Conservation (phyloP, 768 basidiomycete species). For the Leccinum uliginosum region DNA sequence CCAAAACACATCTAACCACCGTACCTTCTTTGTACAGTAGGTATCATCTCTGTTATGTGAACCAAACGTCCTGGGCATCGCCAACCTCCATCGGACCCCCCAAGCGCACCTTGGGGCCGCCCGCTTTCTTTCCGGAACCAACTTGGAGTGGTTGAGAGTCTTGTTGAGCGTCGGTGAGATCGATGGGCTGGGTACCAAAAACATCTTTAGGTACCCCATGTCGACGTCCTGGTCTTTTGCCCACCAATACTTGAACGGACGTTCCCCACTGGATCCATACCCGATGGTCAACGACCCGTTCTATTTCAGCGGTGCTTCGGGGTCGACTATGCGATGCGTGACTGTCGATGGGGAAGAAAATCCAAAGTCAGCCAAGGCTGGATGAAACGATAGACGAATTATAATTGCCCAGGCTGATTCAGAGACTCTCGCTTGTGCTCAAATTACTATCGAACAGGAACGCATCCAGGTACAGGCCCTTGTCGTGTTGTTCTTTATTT, state of each 20-base stretch:
- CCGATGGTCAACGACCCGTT: constrained; percentile 32
- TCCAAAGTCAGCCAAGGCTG: neutral
- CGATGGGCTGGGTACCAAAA: neutral
- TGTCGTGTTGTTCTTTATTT: constrained; percentile 32
- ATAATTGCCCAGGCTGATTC: neutral
- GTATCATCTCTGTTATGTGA: constrained; percentile 15
- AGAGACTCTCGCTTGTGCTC: constrained; percentile 32
- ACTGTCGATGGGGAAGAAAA: neutral
- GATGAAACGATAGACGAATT: neutral
- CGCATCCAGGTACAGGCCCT: constrained; percentile 35
- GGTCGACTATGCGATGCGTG: constrained; percentile 2
- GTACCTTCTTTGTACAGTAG: constrained; percentile 17
- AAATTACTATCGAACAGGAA: constrained; percentile 42
- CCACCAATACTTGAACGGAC: neutral
- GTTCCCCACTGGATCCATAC: constrained; percentile 25
- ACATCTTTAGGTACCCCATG: neutral
- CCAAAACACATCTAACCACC: neutral
- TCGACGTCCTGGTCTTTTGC: neutral
- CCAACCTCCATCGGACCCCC: neutral
- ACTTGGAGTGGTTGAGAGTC: neutral
- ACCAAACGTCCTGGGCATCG: constrained; percentile 15
- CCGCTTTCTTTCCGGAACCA: neutral
- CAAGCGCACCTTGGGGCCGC: neutral
- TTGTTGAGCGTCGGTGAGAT: neutral
- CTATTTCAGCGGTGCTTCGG: constrained; percentile 7